A percentile compares a stretch with the other conserved stretches of the same genome.
These are phyloP conservation scores for Kodamaea anthophila DNA, from an alignment of 1,139 yeast genomes.

Conservation along the genomic window DNA sequence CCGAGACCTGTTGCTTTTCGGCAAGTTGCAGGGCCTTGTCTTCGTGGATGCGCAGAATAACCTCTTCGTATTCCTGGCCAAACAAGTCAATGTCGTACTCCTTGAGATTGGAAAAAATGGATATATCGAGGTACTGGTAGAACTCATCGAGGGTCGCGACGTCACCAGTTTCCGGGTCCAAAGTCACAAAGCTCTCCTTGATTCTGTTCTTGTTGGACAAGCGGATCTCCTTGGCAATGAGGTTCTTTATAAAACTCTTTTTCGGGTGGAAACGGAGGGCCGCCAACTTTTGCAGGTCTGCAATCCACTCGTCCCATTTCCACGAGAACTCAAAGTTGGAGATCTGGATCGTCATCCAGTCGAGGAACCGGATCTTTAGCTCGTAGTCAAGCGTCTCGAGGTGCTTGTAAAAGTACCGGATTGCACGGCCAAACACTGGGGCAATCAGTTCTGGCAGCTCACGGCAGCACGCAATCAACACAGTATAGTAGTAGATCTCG, in stretches of 20 bases:
- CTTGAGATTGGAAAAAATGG: constrained; percentile 26
- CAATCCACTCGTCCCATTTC: constrained; percentile 97
- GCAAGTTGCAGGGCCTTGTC: constrained; percentile 28
- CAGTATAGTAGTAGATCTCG: constrained; percentile 74
- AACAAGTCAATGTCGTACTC: constrained; percentile 35
- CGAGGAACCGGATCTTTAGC: constrained; percentile 63
- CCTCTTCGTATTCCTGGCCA: constrained; percentile 24
- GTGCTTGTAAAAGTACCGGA: constrained; percentile 73
- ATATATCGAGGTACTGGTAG: constrained; percentile 50
- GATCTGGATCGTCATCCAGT: constrained; percentile 92
- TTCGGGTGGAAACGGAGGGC: constrained; percentile 61
- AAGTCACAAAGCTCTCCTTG: constrained; percentile 63
- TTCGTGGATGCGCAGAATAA: constrained; percentile 22
- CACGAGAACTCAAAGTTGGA: constrained; percentile 93
- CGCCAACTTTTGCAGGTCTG: constrained; percentile 38
- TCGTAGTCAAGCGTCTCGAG: constrained; percentile 70
- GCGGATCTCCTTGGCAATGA: constrained; percentile 78
- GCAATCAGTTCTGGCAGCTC: constrained; percentile 87
- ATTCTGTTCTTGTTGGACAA: constrained; percentile 67
- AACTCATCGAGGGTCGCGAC: constrained; percentile 48
- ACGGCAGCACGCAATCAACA: constrained; percentile 85
- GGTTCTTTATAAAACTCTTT: constrained; percentile 65
- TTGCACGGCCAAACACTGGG: constrained; percentile 91
- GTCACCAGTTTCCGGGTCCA: constrained; percentile 21
- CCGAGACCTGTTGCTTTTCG: constrained; percentile 23